These are phyloP conservation scores for Dianthus caryophyllus DNA, from an alignment of 148 eudicot genomes.

Conservation along the genomic window DNA sequence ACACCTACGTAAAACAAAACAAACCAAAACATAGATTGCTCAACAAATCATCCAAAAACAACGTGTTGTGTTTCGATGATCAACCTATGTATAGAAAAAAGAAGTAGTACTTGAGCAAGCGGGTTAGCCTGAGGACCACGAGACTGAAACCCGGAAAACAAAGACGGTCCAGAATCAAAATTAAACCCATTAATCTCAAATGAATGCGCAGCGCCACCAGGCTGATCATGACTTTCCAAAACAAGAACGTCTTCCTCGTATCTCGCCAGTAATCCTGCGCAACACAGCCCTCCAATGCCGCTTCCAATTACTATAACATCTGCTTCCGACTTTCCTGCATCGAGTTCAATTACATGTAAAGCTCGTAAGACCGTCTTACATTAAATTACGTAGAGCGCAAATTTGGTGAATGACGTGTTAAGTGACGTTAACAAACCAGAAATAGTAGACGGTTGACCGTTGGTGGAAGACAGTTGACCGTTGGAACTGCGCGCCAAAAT, in stretches of 20 bases:
- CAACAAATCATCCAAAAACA: background rate
- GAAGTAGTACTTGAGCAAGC: constrained; percentile 73
- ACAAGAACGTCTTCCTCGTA: constrained; percentile 79
- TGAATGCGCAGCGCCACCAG: constrained; percentile 98
- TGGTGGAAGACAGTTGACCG: constrained; percentile 24
- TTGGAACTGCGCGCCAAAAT: constrained; percentile 32
- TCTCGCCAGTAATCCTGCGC: constrained; percentile 87
- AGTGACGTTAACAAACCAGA: constrained; percentile 17
- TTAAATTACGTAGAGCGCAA: background rate
- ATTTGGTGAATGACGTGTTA: background rate
- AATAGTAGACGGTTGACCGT: constrained; percentile 17
- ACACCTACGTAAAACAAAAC: constrained; percentile 50
- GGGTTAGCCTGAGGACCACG: constrained; percentile 99
- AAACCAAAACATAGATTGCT: background rate
- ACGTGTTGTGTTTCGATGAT: too few relatives aligned
- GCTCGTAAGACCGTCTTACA: too few relatives aligned
- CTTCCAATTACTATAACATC: constrained; percentile 91
- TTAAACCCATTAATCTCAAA: constrained; percentile 79
- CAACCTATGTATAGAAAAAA: too few relatives aligned
- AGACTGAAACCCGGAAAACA: constrained; percentile 94
- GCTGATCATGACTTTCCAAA: constrained; percentile 82
- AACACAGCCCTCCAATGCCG: constrained; percentile 90
- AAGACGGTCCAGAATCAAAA: constrained; percentile 94
- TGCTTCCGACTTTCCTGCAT: constrained; percentile 84
- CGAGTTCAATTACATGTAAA: background rate